Percentiles rank a stretch among this genome's conserved stretches.
phyloP scores from a whole-genome alignment of 306 rosid species.

The Corylus avellana region DNA sequence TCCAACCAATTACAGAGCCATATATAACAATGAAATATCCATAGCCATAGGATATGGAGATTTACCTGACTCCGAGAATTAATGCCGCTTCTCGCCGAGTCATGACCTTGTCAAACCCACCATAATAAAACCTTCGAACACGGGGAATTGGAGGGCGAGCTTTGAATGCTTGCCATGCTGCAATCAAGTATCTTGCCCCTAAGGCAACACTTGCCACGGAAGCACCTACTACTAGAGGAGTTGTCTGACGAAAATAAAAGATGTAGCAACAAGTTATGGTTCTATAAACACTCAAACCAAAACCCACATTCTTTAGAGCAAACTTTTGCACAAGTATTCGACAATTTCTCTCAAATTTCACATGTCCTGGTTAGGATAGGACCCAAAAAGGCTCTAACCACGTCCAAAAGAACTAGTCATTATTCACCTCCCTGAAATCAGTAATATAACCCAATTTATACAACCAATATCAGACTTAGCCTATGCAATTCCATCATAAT shows the following conservation, averaged over 20 bases:
- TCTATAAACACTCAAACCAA: neutral
- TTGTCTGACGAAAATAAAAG: conserved; percentile 3
- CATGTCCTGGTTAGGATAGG: neutral
- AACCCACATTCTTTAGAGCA: neutral
- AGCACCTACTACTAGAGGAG: conserved; percentile 33
- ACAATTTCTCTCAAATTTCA: neutral
- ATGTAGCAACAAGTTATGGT: neutral
- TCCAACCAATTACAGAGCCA: neutral
- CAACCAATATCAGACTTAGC: too few relatives aligned
- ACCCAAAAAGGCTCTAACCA: too few relatives aligned
- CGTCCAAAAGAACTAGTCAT: too few relatives aligned
- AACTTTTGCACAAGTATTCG: neutral
- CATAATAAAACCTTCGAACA: too few relatives aligned
- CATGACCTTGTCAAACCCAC: too few relatives aligned
- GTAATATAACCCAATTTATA: too few relatives aligned
- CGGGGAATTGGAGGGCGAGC: too few relatives aligned
- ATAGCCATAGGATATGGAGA: neutral
- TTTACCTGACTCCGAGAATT: conserved; percentile 36
- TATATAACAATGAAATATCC: too few relatives aligned
- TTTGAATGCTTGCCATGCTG: conserved; percentile 18
- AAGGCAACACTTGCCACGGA: conserved; percentile 34
- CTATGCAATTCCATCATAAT: too few relatives aligned
- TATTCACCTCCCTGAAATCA: too few relatives aligned
- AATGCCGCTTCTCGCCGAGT: conserved; percentile 31
- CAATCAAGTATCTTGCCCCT: conserved; percentile 33